These are phyloP conservation scores for Colletotrichum noveboracense DNA, from an alignment of 2,329 filamentous ascomycete species.

Conservation along the genomic window DNA sequence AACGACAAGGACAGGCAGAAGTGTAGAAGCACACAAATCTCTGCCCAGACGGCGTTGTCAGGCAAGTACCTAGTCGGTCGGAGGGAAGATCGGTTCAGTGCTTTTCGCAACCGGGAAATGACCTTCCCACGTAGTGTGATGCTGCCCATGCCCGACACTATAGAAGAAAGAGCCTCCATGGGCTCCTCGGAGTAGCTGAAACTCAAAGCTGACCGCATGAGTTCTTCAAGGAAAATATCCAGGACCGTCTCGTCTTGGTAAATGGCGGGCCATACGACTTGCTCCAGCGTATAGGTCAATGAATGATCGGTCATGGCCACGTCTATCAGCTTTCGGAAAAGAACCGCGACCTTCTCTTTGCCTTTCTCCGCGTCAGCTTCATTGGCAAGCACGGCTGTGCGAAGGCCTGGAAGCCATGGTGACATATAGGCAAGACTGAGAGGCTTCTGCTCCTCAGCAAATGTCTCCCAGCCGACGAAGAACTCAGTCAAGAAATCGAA, in stretches of 20 bases:
- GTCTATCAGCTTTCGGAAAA: slow-evolving; percentile 72
- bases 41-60: slow-evolving; percentile 73
- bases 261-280: slow-evolving; percentile 69
- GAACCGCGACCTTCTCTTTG: slow-evolving; percentile 65
- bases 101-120: slow-evolving; percentile 69
- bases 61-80: slow-evolving; percentile 69
- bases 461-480: slow-evolving; percentile 75
- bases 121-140: slow-evolving; percentile 70
- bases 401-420: slow-evolving; percentile 69
- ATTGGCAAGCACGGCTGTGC: slow-evolving; percentile 61
- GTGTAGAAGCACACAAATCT: slow-evolving; percentile 70
- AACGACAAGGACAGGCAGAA: slow-evolving; percentile 73
- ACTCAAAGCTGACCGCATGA: slow-evolving; percentile 66
- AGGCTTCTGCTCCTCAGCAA: slow-evolving; percentile 70
- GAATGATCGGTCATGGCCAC: slow-evolving; percentile 66
- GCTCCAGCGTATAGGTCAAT: slow-evolving; percentile 65
- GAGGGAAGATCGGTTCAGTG: slow-evolving; percentile 69
- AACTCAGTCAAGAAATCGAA: slow-evolving; percentile 76
- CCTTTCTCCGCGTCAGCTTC: slow-evolving; percentile 70
- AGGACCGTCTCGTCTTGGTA: slow-evolving; percentile 68
- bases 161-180: slow-evolving; percentile 65
- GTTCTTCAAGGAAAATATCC: slow-evolving; percentile 71
- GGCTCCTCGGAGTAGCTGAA: slow-evolving; percentile 64
- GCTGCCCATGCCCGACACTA: slow-evolving; percentile 67
- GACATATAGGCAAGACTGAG: slow-evolving; percentile 73